Conservation (phyloP, 2,329 filamentous ascomycete species). For the Pleoardoris graminearum region DNA sequence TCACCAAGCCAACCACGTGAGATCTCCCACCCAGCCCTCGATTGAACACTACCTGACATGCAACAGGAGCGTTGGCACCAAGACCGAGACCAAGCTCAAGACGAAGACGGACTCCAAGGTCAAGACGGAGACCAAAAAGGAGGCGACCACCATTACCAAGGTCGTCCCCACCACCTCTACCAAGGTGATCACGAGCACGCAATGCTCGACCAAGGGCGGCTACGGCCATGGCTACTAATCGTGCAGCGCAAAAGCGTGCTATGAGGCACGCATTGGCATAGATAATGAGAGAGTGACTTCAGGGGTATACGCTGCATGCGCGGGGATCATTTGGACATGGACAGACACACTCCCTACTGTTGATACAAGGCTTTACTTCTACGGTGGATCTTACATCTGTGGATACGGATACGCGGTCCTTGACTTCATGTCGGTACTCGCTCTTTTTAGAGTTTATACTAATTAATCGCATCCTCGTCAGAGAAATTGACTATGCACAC, state of each 20-base stretch:
- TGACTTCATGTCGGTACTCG: not conserved
- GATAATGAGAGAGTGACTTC: not conserved
- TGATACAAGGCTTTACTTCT: not conserved
- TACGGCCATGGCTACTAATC: not conserved
- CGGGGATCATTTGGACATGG: not conserved
- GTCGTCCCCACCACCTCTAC: conserved; percentile 3
- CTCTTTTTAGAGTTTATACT: not conserved
- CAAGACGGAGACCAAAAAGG: conserved; percentile 1
- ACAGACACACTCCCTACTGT: conserved; percentile 2
- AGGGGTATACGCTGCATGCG: too few species aligned
- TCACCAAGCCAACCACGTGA: conserved; percentile 23
- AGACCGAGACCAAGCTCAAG: conserved; percentile 20
- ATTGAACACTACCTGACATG: not conserved
- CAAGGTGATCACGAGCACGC: conserved; percentile 3
- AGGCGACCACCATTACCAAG: conserved; percentile 1
- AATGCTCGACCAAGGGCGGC: conserved; percentile 8
- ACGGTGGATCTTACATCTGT: not conserved
- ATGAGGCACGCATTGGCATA: not conserved
- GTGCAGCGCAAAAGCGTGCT: not conserved
- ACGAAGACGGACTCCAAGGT: conserved; percentile 9
- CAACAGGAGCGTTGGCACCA: conserved; percentile 19
- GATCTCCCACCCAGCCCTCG: not conserved
- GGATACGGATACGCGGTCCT: not conserved
- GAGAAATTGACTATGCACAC: not conserved
- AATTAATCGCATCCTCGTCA: not conserved